phyloP scores from a whole-genome alignment of 2,329 filamentous ascomycete genomes.

The Cladosporium sp. region DNA sequence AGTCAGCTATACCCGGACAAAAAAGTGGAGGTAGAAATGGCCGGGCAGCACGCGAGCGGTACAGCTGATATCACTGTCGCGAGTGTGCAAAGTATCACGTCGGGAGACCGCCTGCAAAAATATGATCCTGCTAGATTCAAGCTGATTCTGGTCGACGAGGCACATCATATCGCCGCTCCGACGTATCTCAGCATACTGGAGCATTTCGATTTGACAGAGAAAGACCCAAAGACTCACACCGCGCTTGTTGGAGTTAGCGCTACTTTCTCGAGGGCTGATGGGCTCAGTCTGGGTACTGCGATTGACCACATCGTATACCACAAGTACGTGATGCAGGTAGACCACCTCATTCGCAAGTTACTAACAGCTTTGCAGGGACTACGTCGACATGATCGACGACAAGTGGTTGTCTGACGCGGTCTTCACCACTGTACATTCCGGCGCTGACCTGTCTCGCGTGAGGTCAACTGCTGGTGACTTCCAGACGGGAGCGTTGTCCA shows the following conservation, averaged over 20 bases:
- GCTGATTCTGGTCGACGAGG: slow-evolving; percentile 89
- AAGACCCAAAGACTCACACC: slow-evolving; percentile 37
- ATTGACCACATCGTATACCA: slow-evolving; percentile 97
- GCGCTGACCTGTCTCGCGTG: slow-evolving; percentile 65
- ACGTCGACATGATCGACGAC: slow-evolving; percentile 76
- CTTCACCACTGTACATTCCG: slow-evolving; percentile 86
- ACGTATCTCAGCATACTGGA: slow-evolving; percentile 70
- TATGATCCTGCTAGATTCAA: slow-evolving; percentile 80
- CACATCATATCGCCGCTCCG: slow-evolving; percentile 88
- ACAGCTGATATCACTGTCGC: slow-evolving; percentile 88
- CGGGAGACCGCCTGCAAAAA: slow-evolving; percentile 70
- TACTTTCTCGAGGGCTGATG: slow-evolving; percentile 74
- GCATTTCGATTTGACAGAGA: slow-evolving; percentile 70
- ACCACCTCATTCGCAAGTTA: slow-evolving; percentile 32
- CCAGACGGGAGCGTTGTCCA: slow-evolving; percentile 69
- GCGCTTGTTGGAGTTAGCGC: slow-evolving; percentile 87
- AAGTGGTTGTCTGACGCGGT: slow-evolving; percentile 90
- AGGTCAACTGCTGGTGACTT: slow-evolving; percentile 76
- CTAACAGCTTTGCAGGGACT: slow-evolving; percentile 46
- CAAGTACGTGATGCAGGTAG: slow-evolving; percentile 50
- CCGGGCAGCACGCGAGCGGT: slow-evolving; percentile 68
- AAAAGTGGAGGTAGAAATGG: slow-evolving; percentile 89
- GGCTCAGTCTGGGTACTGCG: slow-evolving; percentile 72
- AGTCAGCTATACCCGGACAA: slow-evolving; percentile 73
- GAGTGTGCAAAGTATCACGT: slow-evolving; percentile 79